These are phyloP conservation scores for Cyanodermella asteris DNA, from an alignment of 2,329 filamentous ascomycete genomes.

Conservation along the genomic window DNA sequence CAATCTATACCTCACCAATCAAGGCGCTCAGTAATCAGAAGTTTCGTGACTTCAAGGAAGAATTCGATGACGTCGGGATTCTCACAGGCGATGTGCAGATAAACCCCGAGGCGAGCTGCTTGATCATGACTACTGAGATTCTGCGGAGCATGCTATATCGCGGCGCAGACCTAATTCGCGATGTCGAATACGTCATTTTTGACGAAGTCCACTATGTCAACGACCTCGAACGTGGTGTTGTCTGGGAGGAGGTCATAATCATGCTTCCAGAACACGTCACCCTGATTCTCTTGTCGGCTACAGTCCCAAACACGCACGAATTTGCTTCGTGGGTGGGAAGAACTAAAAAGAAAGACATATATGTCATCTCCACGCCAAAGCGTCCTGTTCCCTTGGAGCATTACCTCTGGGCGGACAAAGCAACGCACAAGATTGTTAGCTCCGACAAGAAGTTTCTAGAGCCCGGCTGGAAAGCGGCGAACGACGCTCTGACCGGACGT, in stretches of 20 bases:
- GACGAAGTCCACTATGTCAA: constrained; percentile 99
- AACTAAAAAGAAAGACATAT: constrained; percentile 97
- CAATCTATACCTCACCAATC: constrained; percentile 96
- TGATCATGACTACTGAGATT: constrained; percentile 99
- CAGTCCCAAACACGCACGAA: constrained; percentile 90
- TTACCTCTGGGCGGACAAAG: constrained; percentile 85
- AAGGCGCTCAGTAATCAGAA: constrained; percentile 98
- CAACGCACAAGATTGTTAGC: constrained; percentile 85
- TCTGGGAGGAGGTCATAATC: constrained; percentile 99
- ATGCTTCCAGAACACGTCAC: constrained; percentile 97
- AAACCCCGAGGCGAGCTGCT: constrained; percentile 84
- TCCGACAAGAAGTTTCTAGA: constrained; percentile 81
- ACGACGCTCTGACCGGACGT: constrained; percentile 56
- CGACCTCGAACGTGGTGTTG: constrained; percentile 81
- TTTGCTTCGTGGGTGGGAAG: constrained; percentile 97
- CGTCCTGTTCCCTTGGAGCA: constrained; percentile 87
- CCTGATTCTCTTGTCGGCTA: constrained; percentile 82
- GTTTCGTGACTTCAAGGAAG: constrained; percentile 77
- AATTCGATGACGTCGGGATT: constrained; percentile 91
- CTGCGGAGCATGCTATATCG: constrained; percentile 94
- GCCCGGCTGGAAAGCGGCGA: constrained; percentile 85
- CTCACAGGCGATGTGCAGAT: constrained; percentile 96
- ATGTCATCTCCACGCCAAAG: constrained; percentile 94
- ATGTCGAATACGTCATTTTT: constrained; percentile 97
- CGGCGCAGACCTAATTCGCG: constrained; percentile 82